These are phyloP conservation scores for Evansstolkia leycettana DNA, from an alignment of 495 filamentous ascomycete species.

Conservation along the genomic window DNA sequence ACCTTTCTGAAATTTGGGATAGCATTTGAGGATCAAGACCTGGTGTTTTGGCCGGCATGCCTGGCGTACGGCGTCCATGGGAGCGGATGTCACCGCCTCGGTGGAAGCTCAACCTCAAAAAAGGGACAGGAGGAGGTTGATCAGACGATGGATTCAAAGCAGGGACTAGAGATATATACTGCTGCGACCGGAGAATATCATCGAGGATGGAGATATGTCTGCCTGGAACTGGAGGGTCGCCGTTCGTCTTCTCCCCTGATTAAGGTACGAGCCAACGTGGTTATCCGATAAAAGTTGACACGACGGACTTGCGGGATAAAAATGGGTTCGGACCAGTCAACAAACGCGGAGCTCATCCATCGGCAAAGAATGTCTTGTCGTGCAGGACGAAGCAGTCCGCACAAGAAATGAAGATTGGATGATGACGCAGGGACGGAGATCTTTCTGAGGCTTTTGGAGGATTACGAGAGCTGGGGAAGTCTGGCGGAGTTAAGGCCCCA, in stretches of 20 bases:
- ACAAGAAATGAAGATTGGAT: slow-evolving; percentile 1
- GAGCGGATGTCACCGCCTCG: slow-evolving; percentile 2
- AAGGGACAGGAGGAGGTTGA: slow-evolving; percentile 2
- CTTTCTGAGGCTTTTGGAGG: neutral
- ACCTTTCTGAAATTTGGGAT: slow-evolving; percentile 78
- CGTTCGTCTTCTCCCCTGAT: neutral
- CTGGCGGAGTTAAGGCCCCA: too few species aligned
- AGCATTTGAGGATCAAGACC: slow-evolving; percentile 85
- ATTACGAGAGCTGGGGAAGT: neutral
- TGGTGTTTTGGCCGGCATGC: slow-evolving; percentile 79
- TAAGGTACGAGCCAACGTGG: slow-evolving; percentile 2
- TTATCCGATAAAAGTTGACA: neutral
- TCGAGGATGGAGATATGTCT: too few species aligned
- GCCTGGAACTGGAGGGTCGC: too few species aligned
- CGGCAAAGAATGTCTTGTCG: slow-evolving; percentile 2
- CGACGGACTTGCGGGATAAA: too few species aligned
- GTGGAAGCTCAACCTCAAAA: neutral
- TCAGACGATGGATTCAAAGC: too few species aligned
- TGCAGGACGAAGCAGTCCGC: slow-evolving; percentile 1
- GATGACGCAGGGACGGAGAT: slow-evolving; percentile 2
- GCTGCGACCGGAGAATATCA: too few species aligned
- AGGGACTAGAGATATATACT: too few species aligned
- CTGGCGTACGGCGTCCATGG: slow-evolving; percentile 51
- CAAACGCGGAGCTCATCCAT: slow-evolving; percentile 10
- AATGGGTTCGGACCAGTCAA: slow-evolving; percentile 3